Base-by-base conservation (phyloP, 352 stramenopile species). In the Globisporangium spiculum region DNA sequence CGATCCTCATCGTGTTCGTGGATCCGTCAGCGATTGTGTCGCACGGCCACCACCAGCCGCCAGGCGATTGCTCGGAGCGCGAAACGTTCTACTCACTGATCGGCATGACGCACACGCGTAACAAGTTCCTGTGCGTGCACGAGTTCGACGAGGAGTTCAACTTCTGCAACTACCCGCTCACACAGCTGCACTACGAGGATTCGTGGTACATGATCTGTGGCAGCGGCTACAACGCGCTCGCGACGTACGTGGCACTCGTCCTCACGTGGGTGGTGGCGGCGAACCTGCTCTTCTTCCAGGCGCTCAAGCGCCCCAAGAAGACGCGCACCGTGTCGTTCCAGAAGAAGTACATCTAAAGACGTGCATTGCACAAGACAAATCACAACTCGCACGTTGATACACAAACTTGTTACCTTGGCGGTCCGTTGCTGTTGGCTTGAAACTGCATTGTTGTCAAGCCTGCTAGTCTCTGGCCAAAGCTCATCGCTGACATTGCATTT, bases 191-290 rank as follows among this genome's bases (percentile, higher is more conserved):
- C 52, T 85, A 86, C 59, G 77, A 92, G 63, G 80, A 93, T 62
- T 84, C 79, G 55, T 93, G 84, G 85, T 95, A 93, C 74, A 92
- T 91, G 79, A 89, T 95, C 70, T 95, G 87, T 74, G 87, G 87
- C 27, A 84, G 84, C 46, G 74, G 77, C 56, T 93, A 93, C 76
- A 69, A 53, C 44, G 74, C 82, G 57, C 88, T 79, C 32, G 57
- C 74, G 32, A 87, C 83, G 24, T 92, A 89, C 69, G 67, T 85
- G 46, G 73, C 70, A 18, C 60, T 91, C 20, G 75, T 85, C 34
- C 59, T 89, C 6, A 72, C 78, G 41, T 71, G 50, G 66, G 59
- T 58, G n/a, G 27, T 71, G 9, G 59, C 50, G 10, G 50, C 50
- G 0, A 71, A 71, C 38, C 58, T 71, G 24, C 14, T 66, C 20